Evolutionary conservation across 352 stramenopile genomes (phyloP).

Genomic region (Phytophthora cryptogea): DNA sequence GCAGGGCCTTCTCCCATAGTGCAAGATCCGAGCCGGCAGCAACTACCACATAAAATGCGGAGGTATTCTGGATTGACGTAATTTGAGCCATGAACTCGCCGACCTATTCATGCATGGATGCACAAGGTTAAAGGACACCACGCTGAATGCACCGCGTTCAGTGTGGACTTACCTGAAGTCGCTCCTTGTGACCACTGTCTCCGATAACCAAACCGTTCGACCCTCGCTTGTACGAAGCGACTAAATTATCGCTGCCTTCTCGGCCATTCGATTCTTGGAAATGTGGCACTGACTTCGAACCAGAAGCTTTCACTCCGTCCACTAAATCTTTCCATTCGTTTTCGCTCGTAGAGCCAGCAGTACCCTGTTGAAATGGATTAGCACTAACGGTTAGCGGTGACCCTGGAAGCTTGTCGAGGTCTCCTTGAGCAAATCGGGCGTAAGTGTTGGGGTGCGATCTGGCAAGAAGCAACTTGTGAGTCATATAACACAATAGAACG

Average conservation of each 20-base stretch:
- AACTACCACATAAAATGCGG: conserved; percentile 53
- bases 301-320: conserved; percentile 31
- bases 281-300: conserved; percentile 16
- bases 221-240: conserved; percentile 32
- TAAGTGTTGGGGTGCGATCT: conserved; percentile 35
- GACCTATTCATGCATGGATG: conserved; percentile 30
- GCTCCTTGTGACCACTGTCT: conserved; percentile 25
- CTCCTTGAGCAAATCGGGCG: conserved; percentile 10
- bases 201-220: conserved; percentile 36
- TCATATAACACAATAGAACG: background rate
- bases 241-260: conserved; percentile 14
- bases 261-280: conserved; percentile 4
- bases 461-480: conserved; percentile 11
- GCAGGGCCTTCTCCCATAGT: conserved; percentile 46
- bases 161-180: conserved; percentile 27
- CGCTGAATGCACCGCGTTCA: background rate
- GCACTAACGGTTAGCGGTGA: conserved; percentile 10
- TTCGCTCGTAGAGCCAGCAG: background rate
- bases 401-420: conserved; percentile 2
- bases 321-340: conserved; percentile 29
- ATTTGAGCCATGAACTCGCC: conserved; percentile 37
- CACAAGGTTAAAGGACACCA: conserved; percentile 3
- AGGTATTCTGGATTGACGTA: conserved; percentile 27
- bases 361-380: conserved; percentile 36
- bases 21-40: conserved; percentile 41